phyloP scores from a whole-genome alignment of 495 filamentous ascomycete genomes.

The Penicillium coffeae region DNA sequence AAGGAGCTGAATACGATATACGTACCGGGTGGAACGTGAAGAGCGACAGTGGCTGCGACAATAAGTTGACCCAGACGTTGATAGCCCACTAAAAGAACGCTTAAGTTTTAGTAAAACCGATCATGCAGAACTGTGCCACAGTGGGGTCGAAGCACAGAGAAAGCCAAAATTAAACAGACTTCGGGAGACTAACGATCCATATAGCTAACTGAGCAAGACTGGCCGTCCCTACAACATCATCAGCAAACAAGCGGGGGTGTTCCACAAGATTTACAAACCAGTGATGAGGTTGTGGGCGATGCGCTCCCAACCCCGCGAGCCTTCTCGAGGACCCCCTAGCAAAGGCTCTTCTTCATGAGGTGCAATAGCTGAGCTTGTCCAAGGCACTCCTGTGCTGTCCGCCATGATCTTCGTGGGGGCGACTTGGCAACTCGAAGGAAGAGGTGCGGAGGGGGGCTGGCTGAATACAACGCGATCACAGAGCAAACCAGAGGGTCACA shows the following conservation, averaged over 20 bases:
- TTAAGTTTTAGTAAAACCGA: neutral
- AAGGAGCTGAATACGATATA: neutral
- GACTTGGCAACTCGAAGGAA: neutral
- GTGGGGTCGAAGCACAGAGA: too few relatives aligned
- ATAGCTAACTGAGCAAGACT: constrained; percentile 63
- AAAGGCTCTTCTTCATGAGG: constrained; percentile 68
- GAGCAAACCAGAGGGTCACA: too few relatives aligned
- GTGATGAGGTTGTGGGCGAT: constrained; percentile 71
- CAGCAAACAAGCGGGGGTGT: neutral
- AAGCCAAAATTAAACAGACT: too few relatives aligned
- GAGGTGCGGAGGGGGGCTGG: too few relatives aligned
- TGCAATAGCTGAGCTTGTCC: neutral
- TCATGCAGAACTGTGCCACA: neutral
- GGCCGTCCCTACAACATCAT: constrained; percentile 54
- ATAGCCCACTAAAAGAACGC: constrained; percentile 52
- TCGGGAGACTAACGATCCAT: constrained; percentile 49
- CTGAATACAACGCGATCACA: too few relatives aligned
- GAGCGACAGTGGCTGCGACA: constrained; percentile 61
- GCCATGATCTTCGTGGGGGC: neutral
- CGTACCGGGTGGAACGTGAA: constrained; percentile 81
- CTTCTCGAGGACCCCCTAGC: constrained; percentile 70
- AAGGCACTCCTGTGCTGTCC: neutral
- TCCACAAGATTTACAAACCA: constrained; percentile 46
- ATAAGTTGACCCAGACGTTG: constrained; percentile 70
- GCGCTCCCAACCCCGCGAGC: constrained; percentile 58